phyloP scores from a whole-genome alignment of 148 eudicot species.

The Polygonum maritimum region DNA sequence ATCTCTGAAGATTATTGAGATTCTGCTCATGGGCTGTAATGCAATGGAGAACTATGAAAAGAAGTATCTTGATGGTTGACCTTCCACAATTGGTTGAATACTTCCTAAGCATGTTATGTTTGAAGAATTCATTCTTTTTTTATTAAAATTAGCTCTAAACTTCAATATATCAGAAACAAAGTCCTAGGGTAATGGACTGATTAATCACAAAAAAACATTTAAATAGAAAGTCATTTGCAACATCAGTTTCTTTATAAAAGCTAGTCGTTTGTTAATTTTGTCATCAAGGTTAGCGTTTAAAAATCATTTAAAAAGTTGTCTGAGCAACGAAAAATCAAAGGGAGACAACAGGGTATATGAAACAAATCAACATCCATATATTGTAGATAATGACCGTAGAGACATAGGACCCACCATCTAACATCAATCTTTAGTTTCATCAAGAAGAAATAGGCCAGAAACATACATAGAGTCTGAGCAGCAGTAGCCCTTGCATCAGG shows the following conservation, averaged over 20 bases:
- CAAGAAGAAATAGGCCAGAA: constrained; percentile 15
- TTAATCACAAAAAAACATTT: too few relatives aligned
- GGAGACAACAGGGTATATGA: background rate
- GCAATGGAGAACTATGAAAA: too few relatives aligned
- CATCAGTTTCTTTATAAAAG: background rate
- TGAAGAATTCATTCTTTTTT: too few relatives aligned
- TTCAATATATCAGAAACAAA: too few relatives aligned
- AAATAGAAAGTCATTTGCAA: background rate
- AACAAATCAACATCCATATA: background rate
- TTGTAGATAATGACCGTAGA: background rate
- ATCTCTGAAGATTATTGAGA: too few relatives aligned
- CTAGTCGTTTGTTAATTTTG: background rate
- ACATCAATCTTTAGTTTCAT: background rate
- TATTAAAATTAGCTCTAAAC: too few relatives aligned
- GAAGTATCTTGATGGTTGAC: too few relatives aligned
- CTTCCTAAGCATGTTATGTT: too few relatives aligned
- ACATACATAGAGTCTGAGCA: constrained; percentile 92
- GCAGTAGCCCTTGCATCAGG: constrained; percentile 93
- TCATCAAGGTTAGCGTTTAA: background rate
- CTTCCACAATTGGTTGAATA: too few relatives aligned
- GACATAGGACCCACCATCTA: background rate
- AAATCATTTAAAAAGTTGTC: background rate
- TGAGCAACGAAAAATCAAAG: background rate
- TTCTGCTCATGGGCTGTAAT: too few relatives aligned
- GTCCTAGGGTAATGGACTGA: too few relatives aligned